Evolutionary conservation across 306 rosid species (phyloP).

Genomic region (Casuarina glauca): DNA sequence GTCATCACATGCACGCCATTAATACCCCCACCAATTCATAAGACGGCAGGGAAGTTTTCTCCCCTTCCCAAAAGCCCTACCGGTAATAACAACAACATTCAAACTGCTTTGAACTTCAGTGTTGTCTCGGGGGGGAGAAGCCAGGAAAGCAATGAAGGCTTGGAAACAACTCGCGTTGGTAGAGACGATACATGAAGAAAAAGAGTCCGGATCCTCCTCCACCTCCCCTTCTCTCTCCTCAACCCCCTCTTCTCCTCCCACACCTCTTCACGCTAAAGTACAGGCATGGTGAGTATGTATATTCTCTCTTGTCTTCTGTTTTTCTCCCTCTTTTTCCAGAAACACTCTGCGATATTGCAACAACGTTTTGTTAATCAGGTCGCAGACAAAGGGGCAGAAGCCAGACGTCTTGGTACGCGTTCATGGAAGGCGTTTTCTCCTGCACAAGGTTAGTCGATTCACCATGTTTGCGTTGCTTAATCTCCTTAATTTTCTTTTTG

Average conservation of each 20-base stretch:
- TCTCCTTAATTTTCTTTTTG: neutral
- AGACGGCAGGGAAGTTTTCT: slow-evolving; percentile 24
- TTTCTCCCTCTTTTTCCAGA: neutral
- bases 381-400: slow-evolving; percentile 40
- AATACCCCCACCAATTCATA: slow-evolving; percentile 39
- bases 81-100: slow-evolving; percentile 21
- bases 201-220: slow-evolving; percentile 56
- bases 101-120: slow-evolving; percentile 12
- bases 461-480: neutral
- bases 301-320: neutral
- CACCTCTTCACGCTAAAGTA: slow-evolving; percentile 58
- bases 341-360: neutral
- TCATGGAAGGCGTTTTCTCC: slow-evolving; percentile 66
- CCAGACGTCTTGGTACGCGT: slow-evolving; percentile 61
- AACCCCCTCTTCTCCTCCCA: slow-evolving; percentile 53
- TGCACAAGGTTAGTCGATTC: slow-evolving; percentile 68
- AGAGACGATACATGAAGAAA: slow-evolving; percentile 85
- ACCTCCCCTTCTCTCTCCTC: slow-evolving; percentile 64
- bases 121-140: slow-evolving; percentile 10
- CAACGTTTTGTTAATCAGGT: slow-evolving; percentile 37
- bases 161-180: slow-evolving; percentile 61
- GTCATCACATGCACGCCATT: slow-evolving; percentile 59
- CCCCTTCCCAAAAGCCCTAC: slow-evolving; percentile 27
- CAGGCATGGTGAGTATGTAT: slow-evolving; percentile 47
- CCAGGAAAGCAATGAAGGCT: slow-evolving; percentile 32